Conservation (phyloP, 2,329 filamentous ascomycete species). For the Myriosclerotinia duriaeana region DNA sequence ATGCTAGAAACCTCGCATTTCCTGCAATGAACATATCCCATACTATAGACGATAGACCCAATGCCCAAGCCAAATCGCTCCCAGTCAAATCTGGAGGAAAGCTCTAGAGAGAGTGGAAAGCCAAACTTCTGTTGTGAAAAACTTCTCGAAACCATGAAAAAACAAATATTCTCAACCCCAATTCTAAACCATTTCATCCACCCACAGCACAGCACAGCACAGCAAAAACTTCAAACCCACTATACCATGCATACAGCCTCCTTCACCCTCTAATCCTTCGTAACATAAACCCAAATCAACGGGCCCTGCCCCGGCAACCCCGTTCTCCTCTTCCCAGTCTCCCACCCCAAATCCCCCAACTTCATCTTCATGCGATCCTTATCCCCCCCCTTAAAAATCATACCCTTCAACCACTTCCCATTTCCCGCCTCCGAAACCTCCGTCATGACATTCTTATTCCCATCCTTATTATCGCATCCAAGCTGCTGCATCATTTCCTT, state of each 20-base stretch:
- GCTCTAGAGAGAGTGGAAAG: background rate
- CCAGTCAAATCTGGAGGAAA: background rate
- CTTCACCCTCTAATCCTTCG: constrained; percentile 44
- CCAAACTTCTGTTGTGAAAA: background rate
- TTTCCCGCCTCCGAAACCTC: constrained; percentile 56
- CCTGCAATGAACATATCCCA: constrained; percentile 3
- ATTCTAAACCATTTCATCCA: too few species aligned
- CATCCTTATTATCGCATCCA: constrained; percentile 52
- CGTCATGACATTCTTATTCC: constrained; percentile 56
- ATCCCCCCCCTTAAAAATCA: constrained; percentile 52
- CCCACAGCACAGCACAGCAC: background rate
- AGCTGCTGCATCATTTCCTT: constrained; percentile 59
- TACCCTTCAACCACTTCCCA: constrained; percentile 59
- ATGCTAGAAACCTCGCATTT: background rate
- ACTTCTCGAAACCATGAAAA: background rate
- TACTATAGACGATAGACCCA: background rate
- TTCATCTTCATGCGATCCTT: constrained; percentile 50
- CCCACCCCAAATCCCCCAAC: constrained; percentile 60
- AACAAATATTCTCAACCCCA: background rate
- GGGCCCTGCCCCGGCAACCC: constrained; percentile 48
- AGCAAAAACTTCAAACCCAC: background rate
- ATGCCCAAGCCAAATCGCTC: background rate
- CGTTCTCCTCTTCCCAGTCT: constrained; percentile 48
- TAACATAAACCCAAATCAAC: constrained; percentile 61
- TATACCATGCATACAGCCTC: background rate